Conservation (phyloP, 495 filamentous ascomycete genomes). For the Neurospora sp. region DNA sequence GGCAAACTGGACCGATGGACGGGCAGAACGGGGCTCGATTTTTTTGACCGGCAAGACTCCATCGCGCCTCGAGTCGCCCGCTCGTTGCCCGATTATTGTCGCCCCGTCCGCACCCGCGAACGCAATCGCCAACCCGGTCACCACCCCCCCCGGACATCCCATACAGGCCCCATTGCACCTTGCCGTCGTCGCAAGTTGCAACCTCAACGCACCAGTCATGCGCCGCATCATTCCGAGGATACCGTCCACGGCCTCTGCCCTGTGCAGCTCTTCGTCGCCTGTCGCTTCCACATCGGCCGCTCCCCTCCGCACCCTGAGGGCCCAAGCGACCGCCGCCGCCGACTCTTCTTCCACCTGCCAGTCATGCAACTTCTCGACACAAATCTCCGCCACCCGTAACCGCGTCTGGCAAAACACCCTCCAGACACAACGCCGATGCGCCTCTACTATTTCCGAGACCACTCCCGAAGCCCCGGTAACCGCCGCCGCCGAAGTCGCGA, state of each 20-base stretch:
- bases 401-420: constrained; percentile 5
- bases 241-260: constrained; percentile 11
- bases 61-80: neutral
- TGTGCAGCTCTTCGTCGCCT: constrained; percentile 12
- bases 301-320: constrained; percentile 7
- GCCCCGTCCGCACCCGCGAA: neutral
- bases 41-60: neutral
- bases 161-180: neutral
- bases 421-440: constrained; percentile 12
- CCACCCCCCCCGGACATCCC: neutral
- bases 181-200: neutral
- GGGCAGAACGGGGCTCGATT: neutral
- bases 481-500: neutral
- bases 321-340: neutral
- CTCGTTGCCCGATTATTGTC: neutral
- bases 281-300: neutral
- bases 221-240: constrained; percentile 21
- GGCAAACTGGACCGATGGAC: neutral
- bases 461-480: neutral
- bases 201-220: constrained; percentile 7
- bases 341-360: neutral
- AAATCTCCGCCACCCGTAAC: constrained; percentile 1
- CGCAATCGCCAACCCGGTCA: neutral
- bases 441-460: constrained; percentile 6
- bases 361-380: neutral